Percentiles rank a stretch among this genome's conserved stretches.
Conservation (phyloP, 1,284 basidiomycete genomes). For the Xerocomus amazonicus region DNA sequence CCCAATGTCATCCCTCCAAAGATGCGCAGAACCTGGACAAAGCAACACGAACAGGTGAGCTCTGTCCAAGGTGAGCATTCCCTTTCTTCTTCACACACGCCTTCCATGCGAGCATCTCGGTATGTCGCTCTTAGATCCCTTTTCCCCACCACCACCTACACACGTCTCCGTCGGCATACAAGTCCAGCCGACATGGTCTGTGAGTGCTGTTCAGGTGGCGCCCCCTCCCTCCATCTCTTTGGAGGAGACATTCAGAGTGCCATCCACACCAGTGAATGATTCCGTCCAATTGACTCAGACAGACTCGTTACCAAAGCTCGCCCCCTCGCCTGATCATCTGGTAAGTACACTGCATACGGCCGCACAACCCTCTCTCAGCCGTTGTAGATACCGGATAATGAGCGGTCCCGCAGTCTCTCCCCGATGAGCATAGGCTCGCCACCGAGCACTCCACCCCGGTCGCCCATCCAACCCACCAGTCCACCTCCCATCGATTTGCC, state of each 20-base stretch:
- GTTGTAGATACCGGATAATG: constrained; percentile 28
- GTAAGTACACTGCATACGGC: constrained; percentile 17
- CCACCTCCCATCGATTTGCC: constrained; percentile 2
- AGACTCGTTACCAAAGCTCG: constrained; percentile 13
- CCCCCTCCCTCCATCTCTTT: constrained; percentile 23
- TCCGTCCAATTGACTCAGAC: constrained; percentile 6
- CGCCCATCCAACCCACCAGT: constrained; percentile 14
- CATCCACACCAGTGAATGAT: constrained; percentile 12
- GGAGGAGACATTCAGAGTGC: constrained; percentile 10
- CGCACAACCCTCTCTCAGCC: constrained; percentile 21
- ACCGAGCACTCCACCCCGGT: constrained; percentile 33
- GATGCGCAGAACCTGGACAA: constrained; percentile 55
- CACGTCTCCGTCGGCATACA: constrained; percentile 36
- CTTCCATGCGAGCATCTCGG: constrained; percentile 24
- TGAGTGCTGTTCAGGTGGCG: constrained; percentile 37
- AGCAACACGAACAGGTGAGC: constrained; percentile 41
- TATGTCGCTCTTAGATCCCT: constrained; percentile 28
- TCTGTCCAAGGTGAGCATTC: constrained; percentile 35
- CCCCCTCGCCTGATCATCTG: constrained; percentile 15
- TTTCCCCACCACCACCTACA: constrained; percentile 22
- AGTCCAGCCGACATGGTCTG: constrained; percentile 30
- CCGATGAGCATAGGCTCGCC: constrained; percentile 57
- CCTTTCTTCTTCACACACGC: not conserved
- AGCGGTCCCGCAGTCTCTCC: constrained; percentile 43
- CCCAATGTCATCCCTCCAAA: constrained; percentile 47